A percentile compares a stretch with the other conserved stretches of the same genome.
phyloP scores from a whole-genome alignment of 2,329 filamentous ascomycete species.

The Penicillium expansum region DNA sequence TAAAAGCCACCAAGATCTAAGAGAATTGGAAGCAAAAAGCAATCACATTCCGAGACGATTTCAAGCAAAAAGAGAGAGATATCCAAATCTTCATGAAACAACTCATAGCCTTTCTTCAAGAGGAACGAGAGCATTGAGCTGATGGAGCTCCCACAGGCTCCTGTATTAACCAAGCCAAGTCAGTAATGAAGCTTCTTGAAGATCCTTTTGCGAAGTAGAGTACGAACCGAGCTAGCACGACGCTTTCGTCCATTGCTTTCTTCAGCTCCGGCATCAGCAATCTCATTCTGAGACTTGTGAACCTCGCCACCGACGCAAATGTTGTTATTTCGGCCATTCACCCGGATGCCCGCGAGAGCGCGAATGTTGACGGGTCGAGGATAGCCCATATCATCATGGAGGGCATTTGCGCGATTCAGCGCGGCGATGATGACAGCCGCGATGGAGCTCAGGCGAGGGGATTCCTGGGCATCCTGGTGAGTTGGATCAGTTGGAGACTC shows the following conservation, averaged over 20 bases:
- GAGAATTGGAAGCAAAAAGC: background rate
- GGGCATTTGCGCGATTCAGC: background rate
- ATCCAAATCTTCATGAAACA: background rate
- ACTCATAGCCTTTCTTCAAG: background rate
- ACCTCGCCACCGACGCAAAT: background rate
- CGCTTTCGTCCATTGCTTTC: background rate
- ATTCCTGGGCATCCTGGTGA: background rate
- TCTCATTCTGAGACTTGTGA: background rate
- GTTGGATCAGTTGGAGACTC: background rate
- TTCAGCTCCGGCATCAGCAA: background rate
- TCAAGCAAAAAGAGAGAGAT: background rate
- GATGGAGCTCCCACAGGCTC: background rate
- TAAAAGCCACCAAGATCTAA: background rate
- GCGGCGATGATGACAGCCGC: constrained; percentile 2
- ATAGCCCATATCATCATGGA: background rate
- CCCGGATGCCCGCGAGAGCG: constrained; percentile 30
- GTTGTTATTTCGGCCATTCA: constrained; percentile 11
- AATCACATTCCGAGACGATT: background rate
- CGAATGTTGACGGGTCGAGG: background rate
- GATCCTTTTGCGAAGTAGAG: background rate
- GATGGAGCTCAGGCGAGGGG: background rate
- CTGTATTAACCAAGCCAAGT: background rate
- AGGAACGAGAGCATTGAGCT: background rate
- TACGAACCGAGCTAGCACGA: constrained; percentile 6
- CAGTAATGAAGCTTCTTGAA: background rate